Evolutionary conservation across 768 basidiomycete genomes (phyloP).

Genomic region (Amanita pseudoporphyria): DNA sequence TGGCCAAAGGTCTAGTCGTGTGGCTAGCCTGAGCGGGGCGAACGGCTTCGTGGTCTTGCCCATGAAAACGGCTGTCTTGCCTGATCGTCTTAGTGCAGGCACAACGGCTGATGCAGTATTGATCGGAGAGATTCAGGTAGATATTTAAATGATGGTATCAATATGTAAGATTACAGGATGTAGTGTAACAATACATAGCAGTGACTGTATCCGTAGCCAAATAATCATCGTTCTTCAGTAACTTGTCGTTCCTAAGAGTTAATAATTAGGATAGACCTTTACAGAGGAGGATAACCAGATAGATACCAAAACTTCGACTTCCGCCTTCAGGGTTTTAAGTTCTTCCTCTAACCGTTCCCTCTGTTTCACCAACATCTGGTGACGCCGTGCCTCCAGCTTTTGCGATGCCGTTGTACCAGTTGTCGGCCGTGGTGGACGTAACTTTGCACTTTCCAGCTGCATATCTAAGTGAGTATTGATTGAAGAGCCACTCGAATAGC

Average conservation of each 20-base stretch:
- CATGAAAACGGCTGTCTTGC: slow-evolving; percentile 21
- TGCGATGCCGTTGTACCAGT: slow-evolving; percentile 43
- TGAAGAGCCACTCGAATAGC: not conserved
- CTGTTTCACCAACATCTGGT: slow-evolving; percentile 58
- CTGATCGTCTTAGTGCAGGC: slow-evolving; percentile 39
- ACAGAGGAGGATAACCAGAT: not conserved
- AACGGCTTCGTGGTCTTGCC: slow-evolving; percentile 75
- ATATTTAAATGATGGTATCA: not conserved
- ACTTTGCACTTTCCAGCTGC: slow-evolving; percentile 49
- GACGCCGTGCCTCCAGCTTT: slow-evolving; percentile 57
- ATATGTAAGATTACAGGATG: not conserved
- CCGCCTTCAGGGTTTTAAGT: slow-evolving; percentile 46
- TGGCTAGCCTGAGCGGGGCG: slow-evolving; percentile 71
- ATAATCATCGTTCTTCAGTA: not conserved
- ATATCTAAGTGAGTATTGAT: not conserved
- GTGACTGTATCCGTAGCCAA: not conserved
- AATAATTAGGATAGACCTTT: not conserved
- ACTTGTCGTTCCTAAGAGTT: not conserved
- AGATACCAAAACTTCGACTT: slow-evolving; percentile 49
- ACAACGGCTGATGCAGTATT: slow-evolving; percentile 49
- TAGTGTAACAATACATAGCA: not conserved
- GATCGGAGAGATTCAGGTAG: slow-evolving; percentile 50
- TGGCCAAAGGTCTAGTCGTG: slow-evolving; percentile 77
- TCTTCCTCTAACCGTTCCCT: slow-evolving; percentile 61
- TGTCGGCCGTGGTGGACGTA: slow-evolving; percentile 31